Percentiles rank a stretch among this genome's conserved stretches.
These are phyloP conservation scores for Zalerion maritima DNA, from an alignment of 495 filamentous ascomycete species.

Conservation along the genomic window DNA sequence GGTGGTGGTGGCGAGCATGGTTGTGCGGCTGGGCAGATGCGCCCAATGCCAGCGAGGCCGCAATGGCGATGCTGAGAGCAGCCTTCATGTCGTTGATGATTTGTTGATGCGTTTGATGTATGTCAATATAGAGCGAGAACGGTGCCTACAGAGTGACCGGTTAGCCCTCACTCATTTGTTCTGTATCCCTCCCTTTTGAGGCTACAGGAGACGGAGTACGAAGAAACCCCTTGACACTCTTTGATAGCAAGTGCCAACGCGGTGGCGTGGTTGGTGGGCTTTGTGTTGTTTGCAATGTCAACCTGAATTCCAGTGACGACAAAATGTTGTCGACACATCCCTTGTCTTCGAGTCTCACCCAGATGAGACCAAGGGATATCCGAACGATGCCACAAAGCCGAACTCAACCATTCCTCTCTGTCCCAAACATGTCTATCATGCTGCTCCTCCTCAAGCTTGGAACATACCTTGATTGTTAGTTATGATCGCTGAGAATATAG, in stretches of 20 bases:
- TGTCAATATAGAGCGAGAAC: conserved; percentile 5
- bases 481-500: conserved; percentile 1
- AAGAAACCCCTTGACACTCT: conserved; percentile 1
- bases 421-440: no score
- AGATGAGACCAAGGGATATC: no score
- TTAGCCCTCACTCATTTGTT: no score
- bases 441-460: conserved; percentile 5
- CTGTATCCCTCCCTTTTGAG: no score
- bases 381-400: no score
- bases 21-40: conserved; percentile 33
- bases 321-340: no score
- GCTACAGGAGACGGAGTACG: conserved; percentile 1
- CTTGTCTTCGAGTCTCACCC: no score
- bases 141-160: conserved; percentile 11
- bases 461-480: conserved; percentile 1
- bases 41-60: conserved; percentile 27
- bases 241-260: conserved; percentile 7
- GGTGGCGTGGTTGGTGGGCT: no score
- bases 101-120: conserved; percentile 13
- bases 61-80: conserved; percentile 28
- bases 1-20: conserved; percentile 27
- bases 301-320: no score
- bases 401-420: no score
- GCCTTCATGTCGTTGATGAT: conserved; percentile 42
- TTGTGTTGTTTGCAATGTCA: no score